Evolutionary conservation across 495 filamentous ascomycete genomes (phyloP).

Genomic region (Xylaria scruposa): DNA sequence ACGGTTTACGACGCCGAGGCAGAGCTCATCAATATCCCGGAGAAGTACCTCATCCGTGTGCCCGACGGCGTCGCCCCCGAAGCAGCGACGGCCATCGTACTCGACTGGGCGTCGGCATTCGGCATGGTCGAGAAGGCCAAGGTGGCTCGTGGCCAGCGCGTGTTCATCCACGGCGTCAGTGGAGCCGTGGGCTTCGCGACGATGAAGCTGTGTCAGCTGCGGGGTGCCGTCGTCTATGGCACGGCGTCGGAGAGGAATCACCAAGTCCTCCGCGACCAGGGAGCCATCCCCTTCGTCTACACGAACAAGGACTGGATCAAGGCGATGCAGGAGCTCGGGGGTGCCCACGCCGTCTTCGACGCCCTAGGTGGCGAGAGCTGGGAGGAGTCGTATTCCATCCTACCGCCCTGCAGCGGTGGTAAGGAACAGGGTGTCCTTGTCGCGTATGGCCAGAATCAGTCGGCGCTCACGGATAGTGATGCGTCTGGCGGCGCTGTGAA

Average conservation of each 20-base stretch:
- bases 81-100: constrained; percentile 41
- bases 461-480: constrained; percentile 20
- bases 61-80: constrained; percentile 43
- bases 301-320: constrained; percentile 53
- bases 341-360: constrained; percentile 52
- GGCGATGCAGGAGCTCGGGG: constrained; percentile 47
- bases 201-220: constrained; percentile 42
- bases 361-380: constrained; percentile 53
- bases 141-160: constrained; percentile 45
- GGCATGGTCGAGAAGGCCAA: constrained; percentile 47
- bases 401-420: constrained; percentile 21
- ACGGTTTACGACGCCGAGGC: constrained; percentile 51
- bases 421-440: constrained; percentile 21
- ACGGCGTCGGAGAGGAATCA: constrained; percentile 51
- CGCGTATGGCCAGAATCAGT: constrained; percentile 33
- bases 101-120: constrained; percentile 53
- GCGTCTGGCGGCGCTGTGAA: neutral
- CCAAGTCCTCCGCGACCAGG: constrained; percentile 34
- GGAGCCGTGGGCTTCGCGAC: constrained; percentile 50
- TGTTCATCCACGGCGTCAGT: constrained; percentile 54
- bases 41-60: constrained; percentile 48
- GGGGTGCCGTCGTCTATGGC: constrained; percentile 51
- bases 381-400: constrained; percentile 52
- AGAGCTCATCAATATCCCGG: constrained; percentile 46
- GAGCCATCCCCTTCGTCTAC: constrained; percentile 49